phyloP scores from a whole-genome alignment of 306 rosid genomes.

The Malus fusca region DNA sequence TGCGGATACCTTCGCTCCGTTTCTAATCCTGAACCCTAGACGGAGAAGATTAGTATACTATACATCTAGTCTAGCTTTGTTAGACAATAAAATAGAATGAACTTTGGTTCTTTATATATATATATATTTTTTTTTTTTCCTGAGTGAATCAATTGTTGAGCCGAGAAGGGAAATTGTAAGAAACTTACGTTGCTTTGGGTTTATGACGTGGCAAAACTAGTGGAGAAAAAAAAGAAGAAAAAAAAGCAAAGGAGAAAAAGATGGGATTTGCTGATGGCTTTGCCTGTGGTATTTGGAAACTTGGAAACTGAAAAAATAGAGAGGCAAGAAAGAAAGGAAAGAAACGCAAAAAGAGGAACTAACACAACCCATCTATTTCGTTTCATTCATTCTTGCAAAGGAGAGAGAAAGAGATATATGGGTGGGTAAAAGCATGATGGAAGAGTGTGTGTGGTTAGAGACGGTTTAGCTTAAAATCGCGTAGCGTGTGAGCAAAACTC shows the following conservation, averaged over 20 bases:
- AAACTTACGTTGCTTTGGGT: neutral
- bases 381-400: slow-evolving; percentile 14
- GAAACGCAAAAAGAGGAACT: slow-evolving; percentile 47
- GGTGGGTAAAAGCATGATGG: slow-evolving; percentile 26
- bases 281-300: slow-evolving; percentile 23
- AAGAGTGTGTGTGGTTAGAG: slow-evolving; percentile 24
- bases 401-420: slow-evolving; percentile 6
- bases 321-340: slow-evolving; percentile 6
- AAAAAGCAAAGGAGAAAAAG: slow-evolving; percentile 7
- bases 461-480: slow-evolving; percentile 44
- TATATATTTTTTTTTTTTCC: neutral
- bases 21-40: neutral
- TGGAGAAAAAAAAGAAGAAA: slow-evolving; percentile 5
- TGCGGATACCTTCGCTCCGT: neutral
- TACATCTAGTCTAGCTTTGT: neutral
- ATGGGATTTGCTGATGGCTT: slow-evolving; percentile 15
- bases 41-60: no score
- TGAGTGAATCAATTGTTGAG: neutral
- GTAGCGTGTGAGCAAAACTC: slow-evolving; percentile 50
- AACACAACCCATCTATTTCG: slow-evolving; percentile 42
- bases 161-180: neutral
- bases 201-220: slow-evolving; percentile 14
- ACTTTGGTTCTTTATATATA: neutral
- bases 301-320: slow-evolving; percentile 31
- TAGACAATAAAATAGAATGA: neutral